Base-by-base conservation (phyloP, 1,284 basidiomycete genomes). In the Somion occarium region DNA sequence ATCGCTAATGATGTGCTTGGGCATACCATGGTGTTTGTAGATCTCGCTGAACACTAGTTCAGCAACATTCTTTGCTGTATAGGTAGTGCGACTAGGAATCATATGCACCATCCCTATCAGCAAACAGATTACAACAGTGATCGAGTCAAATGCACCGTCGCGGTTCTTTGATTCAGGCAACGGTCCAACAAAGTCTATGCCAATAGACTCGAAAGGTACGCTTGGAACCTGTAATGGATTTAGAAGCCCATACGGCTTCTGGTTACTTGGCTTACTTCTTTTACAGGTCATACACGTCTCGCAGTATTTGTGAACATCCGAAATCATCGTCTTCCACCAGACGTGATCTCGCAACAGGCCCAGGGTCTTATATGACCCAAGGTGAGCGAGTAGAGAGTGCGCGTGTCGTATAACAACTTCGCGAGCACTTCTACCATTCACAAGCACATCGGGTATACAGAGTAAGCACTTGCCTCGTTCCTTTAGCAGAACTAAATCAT, bases 11-110 rank as follows among this genome's bases (percentile, higher is more conserved):
- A 82, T 74, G 0, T 46, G 44, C 5, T 60, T 58, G 0, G 70
- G 75, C 1, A 76, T 30, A 0, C 76, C 73, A 51, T 77, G 71
- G 4, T 69, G 62, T 39, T 66, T 67, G 39, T 73, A 70, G 0
- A 76, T 59, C 3, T 62, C 34, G 3, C 64, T 59, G 43, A 74
- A 70, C n/a, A 75, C 56, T 1, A 75, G 20, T 52, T 73, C 68
- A 1, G 75, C 73, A 1, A 74, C 53, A 12, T 76, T 62, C 12
- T 50, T 52, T 0, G 73, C 66, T 2, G 22, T 63, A 48, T 69
- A 71, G 2, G 64, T 67, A 5, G 54, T 60, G 1, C 53, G n/a
- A 25, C 56, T 61, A 0, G 67, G 65, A 3, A 69, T 53, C 2
- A 65, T 50, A 48, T 68, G 67, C 24, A 65, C 65, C 63, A 68